Percentiles rank a stretch among this genome's conserved stretches.
Evolutionary conservation across 1,139 yeast species (phyloP).

Genomic region (Candida sp.): DNA sequence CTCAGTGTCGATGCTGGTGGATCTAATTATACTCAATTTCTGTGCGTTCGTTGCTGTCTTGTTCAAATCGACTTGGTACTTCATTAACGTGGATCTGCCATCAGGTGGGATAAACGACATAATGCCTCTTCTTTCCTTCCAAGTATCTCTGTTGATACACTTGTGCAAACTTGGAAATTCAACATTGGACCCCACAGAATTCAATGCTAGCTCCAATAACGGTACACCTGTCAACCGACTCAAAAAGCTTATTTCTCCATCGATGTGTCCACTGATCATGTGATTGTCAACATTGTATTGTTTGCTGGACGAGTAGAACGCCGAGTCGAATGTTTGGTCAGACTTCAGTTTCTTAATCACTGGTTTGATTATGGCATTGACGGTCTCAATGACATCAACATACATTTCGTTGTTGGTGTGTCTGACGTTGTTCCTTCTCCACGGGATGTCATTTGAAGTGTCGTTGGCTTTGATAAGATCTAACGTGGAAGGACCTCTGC

Average conservation of each 20-base stretch:
- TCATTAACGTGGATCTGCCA: slow-evolving; percentile 68
- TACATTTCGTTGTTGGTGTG: slow-evolving; percentile 81
- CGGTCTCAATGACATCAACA: slow-evolving; percentile 72
- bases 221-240: slow-evolving; percentile 82
- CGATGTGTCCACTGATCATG: slow-evolving; percentile 61
- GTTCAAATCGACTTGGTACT: slow-evolving; percentile 62
- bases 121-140: slow-evolving; percentile 42
- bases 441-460: slow-evolving; percentile 49
- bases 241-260: slow-evolving; percentile 66
- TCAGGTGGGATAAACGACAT: slow-evolving; percentile 89
- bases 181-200: slow-evolving; percentile 44
- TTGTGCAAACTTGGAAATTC: slow-evolving; percentile 63
- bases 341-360: slow-evolving; percentile 14
- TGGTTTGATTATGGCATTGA: slow-evolving; percentile 50
- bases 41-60: slow-evolving; percentile 14
- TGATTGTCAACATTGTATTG: slow-evolving; percentile 22
- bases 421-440: slow-evolving; percentile 72
- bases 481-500: background rate
- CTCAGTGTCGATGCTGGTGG: slow-evolving; percentile 62
- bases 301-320: slow-evolving; percentile 33
- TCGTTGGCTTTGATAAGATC: slow-evolving; percentile 3
- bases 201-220: slow-evolving; percentile 59
- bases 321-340: slow-evolving; percentile 33
- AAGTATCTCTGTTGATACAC: slow-evolving; percentile 53
- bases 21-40: slow-evolving; percentile 45